Evolutionary conservation across 768 basidiomycete species (phyloP), one percentile per base, ranked within the genome.

Genomic region (Hirschioporus abietinus): DNA sequence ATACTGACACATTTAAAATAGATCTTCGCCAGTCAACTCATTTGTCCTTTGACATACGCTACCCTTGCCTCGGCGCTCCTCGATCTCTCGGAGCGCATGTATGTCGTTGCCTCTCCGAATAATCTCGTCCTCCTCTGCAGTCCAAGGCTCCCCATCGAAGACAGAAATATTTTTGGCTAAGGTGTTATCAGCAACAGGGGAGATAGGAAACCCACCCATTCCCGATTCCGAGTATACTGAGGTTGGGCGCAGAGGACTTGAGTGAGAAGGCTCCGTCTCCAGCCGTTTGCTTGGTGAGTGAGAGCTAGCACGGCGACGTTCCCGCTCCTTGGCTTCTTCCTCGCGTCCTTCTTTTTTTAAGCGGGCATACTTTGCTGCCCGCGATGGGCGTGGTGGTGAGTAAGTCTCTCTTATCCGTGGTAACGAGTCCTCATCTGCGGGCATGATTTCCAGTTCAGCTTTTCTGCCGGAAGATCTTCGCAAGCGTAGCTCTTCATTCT

Each of bases 11-110:
- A 23, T 61, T 34, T 17, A 25, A 25, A 2, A 15, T 25, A 61
- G 10, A 24, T 24, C 24, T 4, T 34, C 60, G 9, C 25, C 24
- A 61, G 30, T 61, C 15, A 61, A 34, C 23, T 61, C 60, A 17
- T 6, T 23, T 15, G 23, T 61, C 30, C 60, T 25, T 17, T 23
- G 1, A 17, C 17, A 15, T 17, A 61, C 60, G 20, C 25, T 25
- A 9, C 60, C 60, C 30, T 2, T 61, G 10, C 60, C 60, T 23
- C 24, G 25, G 27, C 36, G 23, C 8, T 52, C 23, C 12, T 35
- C 30, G 24, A 64, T 24, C 35, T 64, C 63, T 36, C 63, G 63
- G 1, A 64, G 35, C 12, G 63, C 36, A 9, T 64, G 6, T 12
- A 15, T 24, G 17, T 61, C 60, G 20, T 61, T 15, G 23, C 17